Evolutionary conservation across 129 eudicot genomes (phyloP).

Genomic region (Flaveria bidentis): DNA sequence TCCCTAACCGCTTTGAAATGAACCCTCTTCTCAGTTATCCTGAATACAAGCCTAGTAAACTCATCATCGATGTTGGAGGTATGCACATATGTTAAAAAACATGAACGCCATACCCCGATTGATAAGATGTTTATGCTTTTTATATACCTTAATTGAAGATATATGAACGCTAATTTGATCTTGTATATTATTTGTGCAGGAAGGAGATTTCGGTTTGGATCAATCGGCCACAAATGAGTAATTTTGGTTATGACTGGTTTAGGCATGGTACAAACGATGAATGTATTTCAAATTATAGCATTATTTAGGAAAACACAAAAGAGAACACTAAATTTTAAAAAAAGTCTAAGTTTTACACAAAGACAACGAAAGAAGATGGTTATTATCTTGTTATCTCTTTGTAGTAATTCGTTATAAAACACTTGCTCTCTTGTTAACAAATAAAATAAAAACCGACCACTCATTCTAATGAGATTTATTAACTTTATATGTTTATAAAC

Average conservation of each 20-base stretch:
- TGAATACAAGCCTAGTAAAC: constrained; percentile 30
- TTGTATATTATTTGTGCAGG: constrained; percentile 32
- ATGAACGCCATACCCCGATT: neutral
- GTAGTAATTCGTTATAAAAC: too few species aligned
- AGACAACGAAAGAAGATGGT: too few species aligned
- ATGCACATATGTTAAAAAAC: neutral
- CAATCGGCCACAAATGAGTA: constrained; percentile 38
- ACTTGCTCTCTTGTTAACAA: too few species aligned
- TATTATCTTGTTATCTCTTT: too few species aligned
- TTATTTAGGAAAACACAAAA: too few species aligned
- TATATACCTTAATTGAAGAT: neutral
- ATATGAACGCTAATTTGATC: neutral
- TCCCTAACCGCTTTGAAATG: constrained; percentile 58
- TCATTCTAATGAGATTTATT: too few species aligned
- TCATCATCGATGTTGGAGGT: constrained; percentile 47
- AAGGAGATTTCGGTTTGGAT: constrained; percentile 59
- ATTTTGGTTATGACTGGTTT: constrained; percentile 64
- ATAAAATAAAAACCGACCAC: too few species aligned
- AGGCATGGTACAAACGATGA: constrained; percentile 39
- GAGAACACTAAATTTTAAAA: too few species aligned
- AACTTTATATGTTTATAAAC: too few species aligned
- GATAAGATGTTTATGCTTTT: neutral
- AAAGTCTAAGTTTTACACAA: too few species aligned
- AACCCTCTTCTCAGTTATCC: constrained; percentile 62
- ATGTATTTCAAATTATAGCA: too few species aligned